Base-by-base conservation (phyloP, 805 yeast genomes). In the Candida nonsorbophila region DNA sequence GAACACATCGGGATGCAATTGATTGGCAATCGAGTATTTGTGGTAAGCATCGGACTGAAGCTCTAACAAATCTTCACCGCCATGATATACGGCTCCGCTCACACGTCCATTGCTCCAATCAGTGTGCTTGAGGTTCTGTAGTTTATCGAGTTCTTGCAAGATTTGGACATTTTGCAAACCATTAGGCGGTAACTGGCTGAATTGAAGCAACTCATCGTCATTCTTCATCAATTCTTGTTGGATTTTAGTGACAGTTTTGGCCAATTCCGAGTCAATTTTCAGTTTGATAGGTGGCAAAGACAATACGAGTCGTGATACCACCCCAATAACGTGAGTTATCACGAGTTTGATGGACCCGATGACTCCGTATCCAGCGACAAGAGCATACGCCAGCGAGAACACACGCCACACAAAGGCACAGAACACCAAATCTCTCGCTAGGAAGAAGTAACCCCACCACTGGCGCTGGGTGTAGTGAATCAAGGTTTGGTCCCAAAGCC, bases 81-180 rank as follows among this genome's bases (percentile, higher is more conserved):
- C 97, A 46, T 92, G 97, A 47, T 90, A 90, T 7, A 90, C 97
- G 0, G 97, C 97, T 5, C 98, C 98, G 11, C 94, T 83, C 3
- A 90, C 82, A 42, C 77, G 70, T 4, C 98, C 98, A 23, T 68
- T 65, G 49, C 79, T 71, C 96, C 97, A 90, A 32, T 78, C 80
- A 1, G 85, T 65, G 41, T 83, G 85, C 32, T 77, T 70, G 40
- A 87, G 47, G 0, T 47, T 36, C 20, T 66, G 58, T 17, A 76
- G 56, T 17, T 57, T 53, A 20, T 74, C 71, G 34, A 92, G 56
- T 34, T 78, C 75, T 0, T 44, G 44, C 16, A 67, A 30, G 7
- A 92, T 69, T 12, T 54, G 55, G 1, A 50, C 54, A 10, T 67
- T 61, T 2, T 69, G 20, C 29, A 83, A 49, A 0, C 96, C 96